Base-by-base conservation (phyloP, 768 basidiomycete genomes). In the Cystofilobasidium ferigula region DNA sequence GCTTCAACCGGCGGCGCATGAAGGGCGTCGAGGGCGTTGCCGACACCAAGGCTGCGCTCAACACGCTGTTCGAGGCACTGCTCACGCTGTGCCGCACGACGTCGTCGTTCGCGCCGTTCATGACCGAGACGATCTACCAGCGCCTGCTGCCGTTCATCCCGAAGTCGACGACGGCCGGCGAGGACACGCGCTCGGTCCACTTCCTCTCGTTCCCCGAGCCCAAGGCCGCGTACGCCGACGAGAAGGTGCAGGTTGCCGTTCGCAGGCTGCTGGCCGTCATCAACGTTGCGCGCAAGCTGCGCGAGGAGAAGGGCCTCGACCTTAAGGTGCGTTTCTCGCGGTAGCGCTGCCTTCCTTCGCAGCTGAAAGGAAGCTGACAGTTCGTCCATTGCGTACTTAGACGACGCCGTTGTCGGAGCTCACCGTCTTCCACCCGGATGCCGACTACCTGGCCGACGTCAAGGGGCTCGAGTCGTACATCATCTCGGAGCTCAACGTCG, bases 51-150 rank as follows among this genome's bases (percentile, higher is more conserved):
- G 78, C 85, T 24, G 95, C 94, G 22, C 79, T 98, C 73, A 97
- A 98, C 75, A 97, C 95, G 28, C 79, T 99, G 47, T 97, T 97
- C 75, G 95, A 98, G 78, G 84, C 93, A 0, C 78, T 99, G 35
- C 87, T 93, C 76, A 98, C 94, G 0, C 81, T 99, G 58, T 94
- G 89, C 77, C 81, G 89, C 58, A 97, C 93, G 4, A 94, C 97
- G 93, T 94, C 94, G 0, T 93, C 95, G 10, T 99, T 95, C 77
- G 97, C 93, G 12, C 95, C 95, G 0, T 98, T 97, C 83, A 80
- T 98, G 74, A 93, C 92, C 9, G 95, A 99, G 77, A 95, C 86
- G 77, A 80, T 98, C 68, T 98, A 97, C 76, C 95, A 98, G 75
- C 84, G 88, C 38, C 81, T 98, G 45, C 84, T 85, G 54, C 79